A percentile compares a stretch with the other conserved stretches of the same genome.
These are phyloP conservation scores for Tardiomyces digboiensis DNA, from an alignment of 1,139 yeast genomes.

Conservation along the genomic window DNA sequence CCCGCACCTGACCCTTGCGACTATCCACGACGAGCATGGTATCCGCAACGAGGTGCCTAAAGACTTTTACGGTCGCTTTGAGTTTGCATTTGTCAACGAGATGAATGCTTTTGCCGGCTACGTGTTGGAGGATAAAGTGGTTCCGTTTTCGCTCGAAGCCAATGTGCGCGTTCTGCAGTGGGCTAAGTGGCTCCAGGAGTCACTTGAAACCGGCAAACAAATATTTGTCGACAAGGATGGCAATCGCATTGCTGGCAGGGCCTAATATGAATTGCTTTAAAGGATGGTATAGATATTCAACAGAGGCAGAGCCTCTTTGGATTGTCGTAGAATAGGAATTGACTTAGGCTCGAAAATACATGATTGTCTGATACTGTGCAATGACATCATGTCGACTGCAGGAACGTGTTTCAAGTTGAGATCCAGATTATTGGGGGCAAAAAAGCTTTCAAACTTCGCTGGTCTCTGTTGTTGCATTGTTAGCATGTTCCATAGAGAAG, in stretches of 20 bases:
- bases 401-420: too few species aligned
- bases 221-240: conserved; percentile 12
- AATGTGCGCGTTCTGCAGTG: conserved; percentile 15
- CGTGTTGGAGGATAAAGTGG: conserved; percentile 9
- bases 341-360: too few species aligned
- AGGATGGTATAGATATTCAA: not conserved
- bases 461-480: too few species aligned
- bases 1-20: conserved; percentile 10
- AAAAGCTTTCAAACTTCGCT: too few species aligned
- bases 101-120: conserved; percentile 9
- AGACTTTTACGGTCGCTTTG: conserved; percentile 13
- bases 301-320: too few species aligned
- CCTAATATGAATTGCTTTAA: not conserved
- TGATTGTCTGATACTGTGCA: too few species aligned
- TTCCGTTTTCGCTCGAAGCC: conserved; percentile 12
- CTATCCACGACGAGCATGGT: conserved; percentile 10
- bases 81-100: conserved; percentile 13
- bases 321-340: too few species aligned
- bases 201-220: conserved; percentile 11
- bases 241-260: conserved; percentile 5
- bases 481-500: too few species aligned
- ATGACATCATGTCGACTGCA: too few species aligned
- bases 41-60: conserved; percentile 12
- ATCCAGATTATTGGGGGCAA: too few species aligned
- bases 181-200: conserved; percentile 14